Evolutionary conservation across 73 alveolate genomes (phyloP).

Genomic region (Urostyla sp.): DNA sequence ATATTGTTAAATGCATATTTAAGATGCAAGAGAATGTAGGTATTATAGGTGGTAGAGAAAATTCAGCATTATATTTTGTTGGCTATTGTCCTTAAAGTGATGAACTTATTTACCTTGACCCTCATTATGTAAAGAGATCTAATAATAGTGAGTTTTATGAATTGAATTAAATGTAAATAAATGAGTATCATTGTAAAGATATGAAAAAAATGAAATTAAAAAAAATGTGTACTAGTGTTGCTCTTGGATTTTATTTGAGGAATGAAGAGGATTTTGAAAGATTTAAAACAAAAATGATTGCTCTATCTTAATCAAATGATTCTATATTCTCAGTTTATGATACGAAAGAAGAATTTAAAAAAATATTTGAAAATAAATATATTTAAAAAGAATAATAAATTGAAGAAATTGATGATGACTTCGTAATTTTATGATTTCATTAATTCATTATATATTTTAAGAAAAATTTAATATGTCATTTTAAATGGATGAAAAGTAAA

Average conservation of each 20-base stretch:
- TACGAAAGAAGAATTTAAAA: too few relatives aligned
- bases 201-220: slow-evolving; percentile 4
- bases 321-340: slow-evolving; percentile 29
- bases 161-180: neutral
- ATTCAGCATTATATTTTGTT: slow-evolving; percentile 73
- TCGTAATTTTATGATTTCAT: too few relatives aligned
- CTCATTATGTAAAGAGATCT: slow-evolving; percentile 72
- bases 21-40: slow-evolving; percentile 64
- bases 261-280: slow-evolving; percentile 1
- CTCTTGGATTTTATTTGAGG: slow-evolving; percentile 42
- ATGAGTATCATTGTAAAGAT: slow-evolving; percentile 15
- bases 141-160: slow-evolving; percentile 17
- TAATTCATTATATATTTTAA: too few relatives aligned
- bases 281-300: neutral
- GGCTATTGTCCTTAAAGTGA: slow-evolving; percentile 56
- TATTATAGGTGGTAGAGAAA: slow-evolving; percentile 77
- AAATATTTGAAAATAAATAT: too few relatives aligned
- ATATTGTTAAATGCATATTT: slow-evolving; percentile 8
- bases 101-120: slow-evolving; percentile 76
- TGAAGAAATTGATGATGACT: too few relatives aligned
- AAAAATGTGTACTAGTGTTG: slow-evolving; percentile 58
- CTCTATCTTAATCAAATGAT: neutral
- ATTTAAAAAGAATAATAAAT: too few relatives aligned
- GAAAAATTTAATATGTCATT: too few relatives aligned
- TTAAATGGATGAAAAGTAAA: too few relatives aligned